These are phyloP conservation scores for Ottelia alismoides DNA, from an alignment of 106 monocot genomes.

Conservation along the genomic window DNA sequence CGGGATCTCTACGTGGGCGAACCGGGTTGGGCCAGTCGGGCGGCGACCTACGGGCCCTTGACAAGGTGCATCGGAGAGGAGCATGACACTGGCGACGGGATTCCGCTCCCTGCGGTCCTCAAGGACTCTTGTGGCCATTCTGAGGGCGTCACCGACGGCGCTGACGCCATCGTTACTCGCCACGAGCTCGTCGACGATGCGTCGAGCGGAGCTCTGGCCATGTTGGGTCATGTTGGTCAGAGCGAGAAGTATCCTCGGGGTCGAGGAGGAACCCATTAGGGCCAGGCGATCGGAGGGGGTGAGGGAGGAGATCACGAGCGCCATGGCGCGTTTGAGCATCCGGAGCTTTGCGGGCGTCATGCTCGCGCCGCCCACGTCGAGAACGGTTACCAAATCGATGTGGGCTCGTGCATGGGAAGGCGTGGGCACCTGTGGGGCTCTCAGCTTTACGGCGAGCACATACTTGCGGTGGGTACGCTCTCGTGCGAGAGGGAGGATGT, in stretches of 20 bases:
- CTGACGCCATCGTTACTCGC: conserved; percentile 8
- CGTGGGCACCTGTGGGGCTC: too few relatives aligned
- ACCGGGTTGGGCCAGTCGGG: conserved; percentile 30
- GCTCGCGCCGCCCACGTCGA: conserved; percentile 58
- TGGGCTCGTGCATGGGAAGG: conserved; percentile 49
- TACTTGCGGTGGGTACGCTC: conserved; percentile 60
- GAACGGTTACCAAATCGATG: conserved; percentile 85
- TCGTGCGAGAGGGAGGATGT: conserved; percentile 43
- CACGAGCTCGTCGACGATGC: conserved; percentile 65
- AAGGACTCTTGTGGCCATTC: conserved; percentile 77
- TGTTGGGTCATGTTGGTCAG: conserved; percentile 53
- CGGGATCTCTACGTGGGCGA: conserved; percentile 88
- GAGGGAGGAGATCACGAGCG: conserved; percentile 53
- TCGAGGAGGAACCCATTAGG: conserved; percentile 56
- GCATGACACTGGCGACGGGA: conserved; percentile 88
- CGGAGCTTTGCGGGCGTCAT: conserved; percentile 62
- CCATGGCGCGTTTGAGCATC: conserved; percentile 77
- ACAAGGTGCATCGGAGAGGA: conserved; percentile 53
- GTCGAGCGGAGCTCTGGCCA: conserved; percentile 64
- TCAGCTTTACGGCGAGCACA: conserved; percentile 59
- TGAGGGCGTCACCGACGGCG: conserved; percentile 39
- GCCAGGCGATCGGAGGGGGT: conserved; percentile 68
- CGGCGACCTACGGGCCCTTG: neutral
- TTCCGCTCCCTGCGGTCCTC: conserved; percentile 83
- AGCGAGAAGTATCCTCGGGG: conserved; percentile 69